Evolutionary conservation across 768 basidiomycete genomes (phyloP), one percentile per base, ranked within the genome.

Genomic region (Pleurotus ostreatus): DNA sequence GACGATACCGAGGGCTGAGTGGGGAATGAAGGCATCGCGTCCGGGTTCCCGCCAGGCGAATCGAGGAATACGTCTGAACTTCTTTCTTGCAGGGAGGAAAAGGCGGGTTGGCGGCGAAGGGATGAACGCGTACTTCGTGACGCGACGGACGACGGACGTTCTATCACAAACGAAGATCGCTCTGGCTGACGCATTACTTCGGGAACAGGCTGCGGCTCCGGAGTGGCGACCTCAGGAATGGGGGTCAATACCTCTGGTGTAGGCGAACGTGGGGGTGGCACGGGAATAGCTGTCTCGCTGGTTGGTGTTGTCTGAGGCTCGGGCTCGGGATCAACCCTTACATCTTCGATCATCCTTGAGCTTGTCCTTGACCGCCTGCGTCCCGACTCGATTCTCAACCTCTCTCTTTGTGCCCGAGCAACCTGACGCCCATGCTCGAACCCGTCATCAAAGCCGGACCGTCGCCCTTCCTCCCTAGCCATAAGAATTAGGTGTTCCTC

Each of bases 351-450:
- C 51, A 18, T 37, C 26, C 30, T 39, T 7, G 8, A 22, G 39
- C 39, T 13, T 16, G 51, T 38, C 26, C 51, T 13, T 12, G 51
- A 53, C 26, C 39, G 37, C 23, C 51, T 39, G 13, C 39, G 51
- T 22, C 41, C 37, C 5, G 37, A 37, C 11, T 53, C 51, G 39
- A 53, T 51, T 41, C 51, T 39, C 39, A 16, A 9, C 20, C 22
- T 23, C 26, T 53, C 51, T 13, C 20, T 39, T 20, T 41, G 51
- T 23, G 51, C 51, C 15, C 23, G 34, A 25, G 51, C 54, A 2
- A 48, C n/a, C 34, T 46, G 43, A 23, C 44, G 56, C 11, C 56
- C 56, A 23, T 56, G 48, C 38, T 46, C 52, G 20, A 53, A 53
- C n/a, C 51, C 51, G 51, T 40, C 34, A 12, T 53, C 51, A 53